A percentile compares a stretch with the other conserved stretches of the same genome.
Conservation (phyloP, 2,329 filamentous ascomycete genomes). For the Colletotrichum sp. region DNA sequence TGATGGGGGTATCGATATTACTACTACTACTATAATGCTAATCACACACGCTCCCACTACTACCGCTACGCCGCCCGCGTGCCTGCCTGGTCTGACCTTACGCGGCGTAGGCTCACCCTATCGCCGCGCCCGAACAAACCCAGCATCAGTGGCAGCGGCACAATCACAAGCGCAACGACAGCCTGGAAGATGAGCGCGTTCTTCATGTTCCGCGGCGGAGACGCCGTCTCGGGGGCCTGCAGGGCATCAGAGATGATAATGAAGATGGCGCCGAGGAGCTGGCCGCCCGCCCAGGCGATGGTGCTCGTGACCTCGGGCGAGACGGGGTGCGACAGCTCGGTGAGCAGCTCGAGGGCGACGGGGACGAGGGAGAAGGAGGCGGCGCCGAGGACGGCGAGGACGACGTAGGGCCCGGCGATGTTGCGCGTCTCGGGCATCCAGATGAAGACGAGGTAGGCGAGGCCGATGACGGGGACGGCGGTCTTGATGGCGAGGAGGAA, state of each 20-base stretch:
- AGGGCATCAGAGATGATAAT: constrained; percentile 83
- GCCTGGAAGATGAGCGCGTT: constrained; percentile 79
- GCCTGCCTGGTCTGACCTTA: constrained; percentile 42
- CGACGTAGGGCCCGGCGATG: constrained; percentile 72
- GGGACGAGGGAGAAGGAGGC: constrained; percentile 82
- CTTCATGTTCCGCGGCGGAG: constrained; percentile 75
- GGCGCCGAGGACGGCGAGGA: constrained; percentile 79
- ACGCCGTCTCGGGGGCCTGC: constrained; percentile 53
- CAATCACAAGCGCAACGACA: constrained; percentile 66
- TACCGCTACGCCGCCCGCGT: not conserved
- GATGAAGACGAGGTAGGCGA: constrained; percentile 77
- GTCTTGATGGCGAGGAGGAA: constrained; percentile 77
- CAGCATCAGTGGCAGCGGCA: constrained; percentile 71
- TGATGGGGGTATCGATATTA: not conserved
- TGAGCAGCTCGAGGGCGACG: constrained; percentile 83
- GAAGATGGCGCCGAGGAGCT: constrained; percentile 84
- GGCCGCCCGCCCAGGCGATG: constrained; percentile 84
- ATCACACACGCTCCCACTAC: not conserved
- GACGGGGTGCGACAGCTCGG: constrained; percentile 86
- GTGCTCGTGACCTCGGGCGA: constrained; percentile 85
- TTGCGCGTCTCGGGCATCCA: constrained; percentile 68
- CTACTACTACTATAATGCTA: not conserved
- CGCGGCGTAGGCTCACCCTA: constrained; percentile 53
- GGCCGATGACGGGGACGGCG: constrained; percentile 74
- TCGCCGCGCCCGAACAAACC: constrained; percentile 70